These are phyloP conservation scores for Ogataea polymorpha DNA, from an alignment of 805 yeast genomes.

Conservation along the genomic window DNA sequence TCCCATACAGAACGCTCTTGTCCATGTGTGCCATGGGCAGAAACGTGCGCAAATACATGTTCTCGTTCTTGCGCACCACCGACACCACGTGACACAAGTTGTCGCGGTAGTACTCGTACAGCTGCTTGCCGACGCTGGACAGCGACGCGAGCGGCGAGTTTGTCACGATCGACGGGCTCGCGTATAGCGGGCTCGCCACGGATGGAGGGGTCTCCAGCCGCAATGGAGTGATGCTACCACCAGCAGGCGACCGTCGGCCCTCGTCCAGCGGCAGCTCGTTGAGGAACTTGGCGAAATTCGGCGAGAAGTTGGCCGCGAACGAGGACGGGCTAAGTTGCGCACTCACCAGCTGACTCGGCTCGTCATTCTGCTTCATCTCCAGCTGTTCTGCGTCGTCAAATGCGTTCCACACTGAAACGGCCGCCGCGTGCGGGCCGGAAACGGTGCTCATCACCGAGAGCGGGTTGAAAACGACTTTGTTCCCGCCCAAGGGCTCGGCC, in stretches of 20 bases:
- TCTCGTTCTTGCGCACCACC: constrained; percentile 48
- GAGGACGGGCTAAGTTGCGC: constrained; percentile 1
- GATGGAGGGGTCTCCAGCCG: constrained; percentile 2
- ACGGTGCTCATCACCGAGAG: constrained; percentile 21
- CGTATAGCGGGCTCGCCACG: constrained; percentile 17
- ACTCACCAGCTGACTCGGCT: not conserved
- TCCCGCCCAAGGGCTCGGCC: not conserved
- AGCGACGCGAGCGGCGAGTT: constrained; percentile 29
- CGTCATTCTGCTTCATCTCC: not conserved
- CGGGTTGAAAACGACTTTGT: constrained; percentile 29
- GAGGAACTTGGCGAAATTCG: constrained; percentile 22
- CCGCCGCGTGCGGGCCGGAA: not conserved
- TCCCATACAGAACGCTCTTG: constrained; percentile 47
- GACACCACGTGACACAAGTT: constrained; percentile 41
- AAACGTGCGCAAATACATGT: constrained; percentile 49
- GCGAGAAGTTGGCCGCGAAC: constrained; percentile 24
- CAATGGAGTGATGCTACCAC: not conserved
- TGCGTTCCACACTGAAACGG: not conserved
- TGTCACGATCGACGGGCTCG: constrained; percentile 29
- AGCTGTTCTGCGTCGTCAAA: not conserved
- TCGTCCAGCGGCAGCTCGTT: constrained; percentile 14
- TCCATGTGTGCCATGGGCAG: constrained; percentile 54
- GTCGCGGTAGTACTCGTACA: constrained; percentile 50
- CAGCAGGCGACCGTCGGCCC: not conserved
- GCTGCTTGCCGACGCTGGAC: constrained; percentile 34